phyloP scores from a whole-genome alignment of 2,329 filamentous ascomycete genomes.

The Botryosphaeria dothidea region DNA sequence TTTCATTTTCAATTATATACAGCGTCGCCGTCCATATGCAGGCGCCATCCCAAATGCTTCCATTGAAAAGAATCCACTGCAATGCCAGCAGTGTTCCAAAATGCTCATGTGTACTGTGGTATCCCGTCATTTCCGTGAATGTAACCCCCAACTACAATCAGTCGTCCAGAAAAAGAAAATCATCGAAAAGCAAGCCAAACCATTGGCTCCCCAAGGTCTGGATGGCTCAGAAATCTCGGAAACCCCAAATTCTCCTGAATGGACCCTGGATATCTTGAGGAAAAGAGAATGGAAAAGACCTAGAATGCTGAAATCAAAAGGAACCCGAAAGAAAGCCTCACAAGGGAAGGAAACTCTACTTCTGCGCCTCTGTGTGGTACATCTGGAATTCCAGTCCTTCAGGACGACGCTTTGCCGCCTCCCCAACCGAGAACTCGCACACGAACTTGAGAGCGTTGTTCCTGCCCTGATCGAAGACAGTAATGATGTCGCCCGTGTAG shows the following conservation, averaged over 20 bases:
- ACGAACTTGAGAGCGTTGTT: constrained; percentile 42
- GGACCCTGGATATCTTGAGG: constrained; percentile 1
- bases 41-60: neutral
- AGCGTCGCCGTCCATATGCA: neutral
- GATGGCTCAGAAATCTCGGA: neutral
- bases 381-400: constrained; percentile 1
- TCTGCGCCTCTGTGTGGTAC: neutral
- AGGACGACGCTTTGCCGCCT: constrained; percentile 27
- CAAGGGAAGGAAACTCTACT: neutral
- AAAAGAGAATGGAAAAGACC: neutral
- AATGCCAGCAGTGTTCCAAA: neutral
- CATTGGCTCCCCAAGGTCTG: too few relatives aligned
- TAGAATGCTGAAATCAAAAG: neutral
- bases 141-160: neutral
- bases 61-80: neutral
- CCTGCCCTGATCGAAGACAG: constrained; percentile 62
- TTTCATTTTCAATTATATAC: neutral
- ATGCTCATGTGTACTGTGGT: neutral
- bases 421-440: constrained; percentile 46
- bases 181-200: neutral
- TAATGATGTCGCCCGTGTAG: constrained; percentile 74
- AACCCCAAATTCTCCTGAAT: neutral
- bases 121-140: neutral
- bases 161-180: neutral
- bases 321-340: neutral